These are phyloP conservation scores for Hortaea werneckii DNA, from an alignment of 2,329 filamentous ascomycete species.

Conservation along the genomic window DNA sequence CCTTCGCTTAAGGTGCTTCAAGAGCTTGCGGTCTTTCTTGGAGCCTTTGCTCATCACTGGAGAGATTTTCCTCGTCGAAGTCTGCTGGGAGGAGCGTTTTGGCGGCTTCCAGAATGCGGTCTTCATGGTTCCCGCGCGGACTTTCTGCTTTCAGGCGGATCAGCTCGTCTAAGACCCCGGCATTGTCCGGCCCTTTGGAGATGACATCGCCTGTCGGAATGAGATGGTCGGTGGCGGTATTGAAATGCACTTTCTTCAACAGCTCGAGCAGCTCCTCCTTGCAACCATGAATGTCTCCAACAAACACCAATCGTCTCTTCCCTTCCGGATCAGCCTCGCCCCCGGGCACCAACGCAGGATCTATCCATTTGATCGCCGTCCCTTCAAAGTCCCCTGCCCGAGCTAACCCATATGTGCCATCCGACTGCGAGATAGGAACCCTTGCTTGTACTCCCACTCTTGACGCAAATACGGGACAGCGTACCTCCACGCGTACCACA, in stretches of 20 bases:
- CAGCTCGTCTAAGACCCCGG: conserved; percentile 65
- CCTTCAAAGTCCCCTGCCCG: conserved; percentile 14
- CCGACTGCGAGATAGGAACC: conserved; percentile 19
- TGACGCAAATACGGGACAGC: conserved; percentile 28
- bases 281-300: conserved; percentile 93
- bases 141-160: conserved; percentile 65
- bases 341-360: conserved; percentile 27
- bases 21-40: conserved; percentile 18
- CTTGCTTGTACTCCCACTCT: conserved; percentile 24
- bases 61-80: conserved; percentile 3
- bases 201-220: conserved; percentile 71
- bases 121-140: conserved; percentile 89
- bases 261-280: conserved; percentile 52
- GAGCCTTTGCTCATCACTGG: conserved; percentile 13
- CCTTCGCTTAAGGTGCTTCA: conserved; percentile 17
- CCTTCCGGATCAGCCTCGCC: conserved; percentile 24
- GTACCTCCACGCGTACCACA: conserved; percentile 27
- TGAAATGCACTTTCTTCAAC: conserved; percentile 56
- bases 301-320: conserved; percentile 58
- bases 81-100: conserved; percentile 4
- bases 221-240: conserved; percentile 57
- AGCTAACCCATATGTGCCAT: conserved; percentile 22
- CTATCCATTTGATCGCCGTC: conserved; percentile 38
- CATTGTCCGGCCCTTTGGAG: conserved; percentile 75
- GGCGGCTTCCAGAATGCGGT: conserved; percentile 57